Evolutionary conservation across 2,329 filamentous ascomycete genomes (phyloP).

Genomic region (Aspergillus intermedius): DNA sequence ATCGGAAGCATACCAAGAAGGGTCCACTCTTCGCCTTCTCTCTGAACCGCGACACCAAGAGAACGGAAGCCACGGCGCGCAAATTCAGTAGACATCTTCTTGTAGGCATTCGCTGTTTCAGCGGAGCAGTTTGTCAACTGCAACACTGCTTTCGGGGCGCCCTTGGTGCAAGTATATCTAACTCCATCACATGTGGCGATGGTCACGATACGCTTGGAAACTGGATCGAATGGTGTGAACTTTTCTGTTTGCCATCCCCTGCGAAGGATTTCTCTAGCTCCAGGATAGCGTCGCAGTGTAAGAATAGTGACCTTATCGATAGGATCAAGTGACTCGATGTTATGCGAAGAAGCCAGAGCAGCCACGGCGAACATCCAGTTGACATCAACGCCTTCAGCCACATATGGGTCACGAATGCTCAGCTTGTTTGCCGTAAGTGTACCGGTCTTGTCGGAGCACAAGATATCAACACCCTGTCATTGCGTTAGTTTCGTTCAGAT

Average conservation of each 20-base stretch:
- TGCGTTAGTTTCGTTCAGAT: constrained; percentile 6
- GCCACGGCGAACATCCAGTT: constrained; percentile 82
- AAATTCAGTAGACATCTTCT: constrained; percentile 66
- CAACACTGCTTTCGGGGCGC: constrained; percentile 68
- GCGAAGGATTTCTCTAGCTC: constrained; percentile 66
- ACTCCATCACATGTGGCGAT: constrained; percentile 62
- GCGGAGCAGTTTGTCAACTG: constrained; percentile 61
- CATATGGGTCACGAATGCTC: constrained; percentile 69
- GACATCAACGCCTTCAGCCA: constrained; percentile 68
- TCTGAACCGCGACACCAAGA: constrained; percentile 70
- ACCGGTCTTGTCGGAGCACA: constrained; percentile 77
- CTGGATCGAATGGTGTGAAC: constrained; percentile 65
- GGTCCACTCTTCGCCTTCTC: constrained; percentile 66
- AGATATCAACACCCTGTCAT: constrained; percentile 59
- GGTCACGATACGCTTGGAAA: constrained; percentile 72
- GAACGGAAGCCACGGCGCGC: constrained; percentile 73
- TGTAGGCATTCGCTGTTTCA: constrained; percentile 60
- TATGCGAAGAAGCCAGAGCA: constrained; percentile 69
- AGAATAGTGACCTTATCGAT: constrained; percentile 75
- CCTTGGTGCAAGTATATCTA: constrained; percentile 68
- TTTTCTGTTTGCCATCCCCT: constrained; percentile 70
- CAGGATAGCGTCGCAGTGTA: constrained; percentile 67
- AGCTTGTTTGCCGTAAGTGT: constrained; percentile 60
- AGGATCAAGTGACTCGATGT: constrained; percentile 68
- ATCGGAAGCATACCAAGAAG: constrained; percentile 71